A percentile compares a stretch with the other conserved stretches of the same genome.
phyloP scores from a whole-genome alignment of 1,284 basidiomycete species.

The Coriolopsis trogii region DNA sequence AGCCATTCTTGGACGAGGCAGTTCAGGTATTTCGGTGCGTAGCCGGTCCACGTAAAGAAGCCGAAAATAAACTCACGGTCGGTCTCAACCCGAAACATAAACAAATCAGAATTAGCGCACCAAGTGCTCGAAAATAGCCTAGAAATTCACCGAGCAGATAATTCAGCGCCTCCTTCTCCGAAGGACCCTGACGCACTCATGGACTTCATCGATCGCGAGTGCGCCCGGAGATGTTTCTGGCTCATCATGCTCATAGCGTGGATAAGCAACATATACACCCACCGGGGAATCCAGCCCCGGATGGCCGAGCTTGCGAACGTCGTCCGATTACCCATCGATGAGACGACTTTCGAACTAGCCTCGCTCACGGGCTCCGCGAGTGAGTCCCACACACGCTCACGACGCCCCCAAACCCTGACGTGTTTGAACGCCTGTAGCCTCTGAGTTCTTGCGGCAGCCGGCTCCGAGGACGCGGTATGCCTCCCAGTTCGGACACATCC shows the following conservation, averaged over 20 bases:
- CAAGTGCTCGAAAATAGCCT: conserved; percentile 68
- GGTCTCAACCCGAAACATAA: too few relatives aligned
- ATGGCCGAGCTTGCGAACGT: conserved; percentile 48
- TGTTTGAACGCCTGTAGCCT: conserved; percentile 6
- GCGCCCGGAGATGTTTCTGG: conserved; percentile 78
- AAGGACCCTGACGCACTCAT: conserved; percentile 49
- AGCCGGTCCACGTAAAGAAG: too few relatives aligned
- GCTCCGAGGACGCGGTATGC: conserved; percentile 60
- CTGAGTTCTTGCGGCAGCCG: conserved; percentile 68
- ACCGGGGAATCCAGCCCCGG: conserved; percentile 33
- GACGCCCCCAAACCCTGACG: background rate
- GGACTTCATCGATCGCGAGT: conserved; percentile 67
- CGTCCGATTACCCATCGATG: conserved; percentile 71
- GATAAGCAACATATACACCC: conserved; percentile 37
- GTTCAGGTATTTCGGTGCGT: conserved; percentile 40
- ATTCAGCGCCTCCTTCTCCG: conserved; percentile 53
- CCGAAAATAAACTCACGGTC: too few relatives aligned
- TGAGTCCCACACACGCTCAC: conserved; percentile 34
- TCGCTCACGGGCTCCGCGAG: conserved; percentile 63
- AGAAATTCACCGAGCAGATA: conserved; percentile 62
- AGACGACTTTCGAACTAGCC: conserved; percentile 74
- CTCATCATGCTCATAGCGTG: conserved; percentile 57
- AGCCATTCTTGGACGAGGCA: conserved; percentile 41
- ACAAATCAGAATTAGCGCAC: conserved; percentile 68
- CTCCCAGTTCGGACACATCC: conserved; percentile 73